A percentile compares a stretch with the other conserved stretches of the same genome.
Evolutionary conservation across 2,329 filamentous ascomycete species (phyloP).

Genomic region (Ceratocystis cacaofunesta): DNA sequence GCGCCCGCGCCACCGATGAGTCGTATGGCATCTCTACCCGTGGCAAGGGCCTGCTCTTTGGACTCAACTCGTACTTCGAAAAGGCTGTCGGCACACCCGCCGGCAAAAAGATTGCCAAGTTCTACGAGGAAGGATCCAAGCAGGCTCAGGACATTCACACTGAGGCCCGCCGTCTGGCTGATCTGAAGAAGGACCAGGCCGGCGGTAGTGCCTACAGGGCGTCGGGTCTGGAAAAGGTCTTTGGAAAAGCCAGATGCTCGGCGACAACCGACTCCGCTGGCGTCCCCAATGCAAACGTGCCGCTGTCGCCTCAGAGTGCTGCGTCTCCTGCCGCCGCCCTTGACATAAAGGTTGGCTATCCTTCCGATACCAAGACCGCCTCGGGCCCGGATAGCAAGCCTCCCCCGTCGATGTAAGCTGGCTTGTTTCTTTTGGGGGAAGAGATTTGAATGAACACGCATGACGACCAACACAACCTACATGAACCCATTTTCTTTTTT

Average conservation of each 20-base stretch:
- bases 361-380: neutral
- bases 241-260: slow-evolving; percentile 35
- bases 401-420: neutral
- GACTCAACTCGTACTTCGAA: slow-evolving; percentile 81
- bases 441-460: neutral
- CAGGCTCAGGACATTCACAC: slow-evolving; percentile 88
- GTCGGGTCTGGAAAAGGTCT: slow-evolving; percentile 40
- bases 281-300: slow-evolving; percentile 15
- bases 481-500: neutral
- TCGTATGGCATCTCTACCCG: slow-evolving; percentile 69
- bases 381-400: neutral
- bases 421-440: neutral
- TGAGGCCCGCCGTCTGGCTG: slow-evolving; percentile 76
- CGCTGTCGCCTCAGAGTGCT: slow-evolving; percentile 10
- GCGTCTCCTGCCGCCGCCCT: neutral
- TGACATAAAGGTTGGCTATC: neutral
- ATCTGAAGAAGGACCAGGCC: slow-evolving; percentile 61
- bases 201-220: slow-evolving; percentile 46
- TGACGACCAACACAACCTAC: neutral
- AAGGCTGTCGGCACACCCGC: slow-evolving; percentile 79
- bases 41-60: slow-evolving; percentile 47
- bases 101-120: slow-evolving; percentile 71
- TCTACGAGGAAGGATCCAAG: slow-evolving; percentile 73
- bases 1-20: slow-evolving; percentile 68
- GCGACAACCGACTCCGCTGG: slow-evolving; percentile 12